Conservation (phyloP, 2,329 filamentous ascomycete species). For the Helicocarpus griseus region DNA sequence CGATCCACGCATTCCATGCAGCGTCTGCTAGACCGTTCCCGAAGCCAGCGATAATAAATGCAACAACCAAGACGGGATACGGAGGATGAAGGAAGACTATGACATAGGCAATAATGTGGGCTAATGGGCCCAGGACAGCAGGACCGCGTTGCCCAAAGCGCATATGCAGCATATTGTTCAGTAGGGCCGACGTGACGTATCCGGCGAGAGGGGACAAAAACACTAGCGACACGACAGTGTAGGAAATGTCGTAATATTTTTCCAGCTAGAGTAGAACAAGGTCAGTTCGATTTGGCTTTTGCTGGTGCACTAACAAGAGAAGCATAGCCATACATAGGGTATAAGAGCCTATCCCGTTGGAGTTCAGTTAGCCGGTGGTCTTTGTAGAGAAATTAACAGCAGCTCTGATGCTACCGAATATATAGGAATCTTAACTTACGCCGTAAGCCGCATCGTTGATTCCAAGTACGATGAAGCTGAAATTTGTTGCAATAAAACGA, state of each 20-base stretch:
- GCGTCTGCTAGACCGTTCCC: conserved; percentile 55
- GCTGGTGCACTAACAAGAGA: background rate
- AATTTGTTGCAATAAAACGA: conserved; percentile 50
- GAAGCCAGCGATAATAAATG: conserved; percentile 57
- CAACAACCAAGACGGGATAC: conserved; percentile 55
- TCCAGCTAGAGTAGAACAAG: conserved; percentile 29
- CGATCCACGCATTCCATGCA: conserved; percentile 50
- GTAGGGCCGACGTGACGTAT: conserved; percentile 35
- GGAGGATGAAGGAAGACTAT: conserved; percentile 59
- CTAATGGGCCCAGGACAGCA: conserved; percentile 53
- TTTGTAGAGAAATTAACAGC: background rate
- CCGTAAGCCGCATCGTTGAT: conserved; percentile 49
- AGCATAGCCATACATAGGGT: conserved; percentile 33
- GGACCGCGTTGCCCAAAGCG: conserved; percentile 58
- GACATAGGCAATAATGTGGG: conserved; percentile 56
- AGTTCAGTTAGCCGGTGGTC: background rate
- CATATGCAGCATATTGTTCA: conserved; percentile 36
- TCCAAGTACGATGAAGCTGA: conserved; percentile 47
- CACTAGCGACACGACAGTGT: conserved; percentile 38
- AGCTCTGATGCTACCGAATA: background rate
- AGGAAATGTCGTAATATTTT: conserved; percentile 35
- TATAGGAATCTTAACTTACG: conserved; percentile 25
- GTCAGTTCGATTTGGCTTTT: background rate
- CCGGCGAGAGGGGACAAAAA: conserved; percentile 40
- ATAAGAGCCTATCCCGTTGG: conserved; percentile 31